Conservation (phyloP, 2,329 filamentous ascomycete species). For the Colletotrichum tanaceti region DNA sequence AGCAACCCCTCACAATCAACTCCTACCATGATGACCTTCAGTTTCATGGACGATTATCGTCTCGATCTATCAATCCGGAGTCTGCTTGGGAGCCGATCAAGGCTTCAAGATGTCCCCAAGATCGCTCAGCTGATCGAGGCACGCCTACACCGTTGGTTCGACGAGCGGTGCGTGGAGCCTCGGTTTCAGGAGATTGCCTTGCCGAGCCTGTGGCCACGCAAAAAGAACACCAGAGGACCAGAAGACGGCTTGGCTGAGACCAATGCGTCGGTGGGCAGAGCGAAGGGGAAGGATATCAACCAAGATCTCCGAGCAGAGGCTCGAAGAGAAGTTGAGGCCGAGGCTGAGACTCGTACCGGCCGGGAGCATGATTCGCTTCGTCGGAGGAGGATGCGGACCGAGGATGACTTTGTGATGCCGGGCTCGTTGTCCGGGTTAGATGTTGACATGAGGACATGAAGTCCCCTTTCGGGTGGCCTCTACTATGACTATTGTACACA, state of each 20-base stretch:
- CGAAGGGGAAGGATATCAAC: slow-evolving; percentile 65
- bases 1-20: slow-evolving; percentile 74
- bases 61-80: slow-evolving; percentile 85
- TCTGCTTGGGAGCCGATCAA: slow-evolving; percentile 80
- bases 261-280: slow-evolving; percentile 61
- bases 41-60: slow-evolving; percentile 89
- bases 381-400: slow-evolving; percentile 52
- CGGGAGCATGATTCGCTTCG: slow-evolving; percentile 54
- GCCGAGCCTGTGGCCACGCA: slow-evolving; percentile 84
- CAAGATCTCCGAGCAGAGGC: slow-evolving; percentile 64
- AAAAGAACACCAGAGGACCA: slow-evolving; percentile 83
- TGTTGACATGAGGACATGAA: slow-evolving; percentile 45
- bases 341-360: slow-evolving; percentile 52
- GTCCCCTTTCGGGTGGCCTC: neutral
- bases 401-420: slow-evolving; percentile 59
- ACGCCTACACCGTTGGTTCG: slow-evolving; percentile 86
- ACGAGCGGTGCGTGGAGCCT: slow-evolving; percentile 86
- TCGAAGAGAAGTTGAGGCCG: slow-evolving; percentile 59
- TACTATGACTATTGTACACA: slow-evolving; percentile 1
- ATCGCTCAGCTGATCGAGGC: slow-evolving; percentile 87
- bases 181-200: slow-evolving; percentile 88
- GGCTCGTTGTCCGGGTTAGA: slow-evolving; percentile 58
- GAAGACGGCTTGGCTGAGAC: slow-evolving; percentile 66
- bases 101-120: slow-evolving; percentile 87
- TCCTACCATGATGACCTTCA: slow-evolving; percentile 92